Evolutionary conservation across 2,329 filamentous ascomycete species (phyloP).

Genomic region (Ambrosiella beaveri): DNA sequence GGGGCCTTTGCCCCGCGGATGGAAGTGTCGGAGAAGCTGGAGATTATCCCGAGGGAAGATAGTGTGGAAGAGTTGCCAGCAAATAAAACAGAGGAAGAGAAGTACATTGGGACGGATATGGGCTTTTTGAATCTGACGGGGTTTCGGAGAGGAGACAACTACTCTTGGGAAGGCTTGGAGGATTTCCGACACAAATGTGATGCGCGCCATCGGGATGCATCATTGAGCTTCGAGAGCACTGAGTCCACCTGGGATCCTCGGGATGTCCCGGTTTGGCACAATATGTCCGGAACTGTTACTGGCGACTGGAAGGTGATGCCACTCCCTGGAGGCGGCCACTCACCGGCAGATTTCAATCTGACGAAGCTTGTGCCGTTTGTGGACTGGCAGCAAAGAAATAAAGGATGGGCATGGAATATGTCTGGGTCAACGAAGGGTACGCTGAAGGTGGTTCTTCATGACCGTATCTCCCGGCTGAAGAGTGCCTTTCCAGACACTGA

Average conservation of each 20-base stretch:
- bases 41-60: conserved; percentile 13
- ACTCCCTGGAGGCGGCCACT: conserved; percentile 29
- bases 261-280: conserved; percentile 45
- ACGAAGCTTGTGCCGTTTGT: conserved; percentile 46
- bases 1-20: conserved; percentile 37
- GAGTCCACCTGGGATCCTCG: conserved; percentile 23
- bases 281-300: conserved; percentile 58
- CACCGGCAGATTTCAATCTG: conserved; percentile 40
- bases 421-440: conserved; percentile 50
- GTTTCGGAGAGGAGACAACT: conserved; percentile 54
- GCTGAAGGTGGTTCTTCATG: conserved; percentile 28
- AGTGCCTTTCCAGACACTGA: conserved; percentile 5
- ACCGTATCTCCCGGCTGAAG: conserved; percentile 4
- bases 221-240: conserved; percentile 21
- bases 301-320: conserved; percentile 53
- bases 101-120: conserved; percentile 10
- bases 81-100: conserved; percentile 7
- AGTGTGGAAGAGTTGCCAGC: neutral
- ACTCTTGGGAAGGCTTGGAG: conserved; percentile 59
- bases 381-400: conserved; percentile 42
- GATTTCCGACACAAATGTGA: conserved; percentile 28
- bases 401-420: conserved; percentile 61
- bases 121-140: conserved; percentile 58
- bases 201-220: conserved; percentile 35
- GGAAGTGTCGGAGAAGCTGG: neutral